These are phyloP conservation scores for Russula olivacea DNA, from an alignment of 768 basidiomycete genomes.

Conservation along the genomic window DNA sequence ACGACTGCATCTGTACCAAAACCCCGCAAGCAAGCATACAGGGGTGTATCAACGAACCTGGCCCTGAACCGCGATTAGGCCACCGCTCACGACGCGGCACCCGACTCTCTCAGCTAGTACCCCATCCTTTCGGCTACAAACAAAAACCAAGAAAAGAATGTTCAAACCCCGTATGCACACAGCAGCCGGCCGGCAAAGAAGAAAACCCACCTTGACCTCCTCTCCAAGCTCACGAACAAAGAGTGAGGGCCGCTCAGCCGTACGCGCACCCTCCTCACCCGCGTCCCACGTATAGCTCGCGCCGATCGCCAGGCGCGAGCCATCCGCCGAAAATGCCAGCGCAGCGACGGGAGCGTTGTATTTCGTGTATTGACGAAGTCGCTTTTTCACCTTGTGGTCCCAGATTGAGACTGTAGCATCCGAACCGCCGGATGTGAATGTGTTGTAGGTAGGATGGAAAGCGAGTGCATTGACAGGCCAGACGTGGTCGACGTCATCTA, in stretches of 20 bases:
- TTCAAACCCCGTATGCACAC: not conserved
- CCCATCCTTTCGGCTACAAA: conserved; percentile 16
- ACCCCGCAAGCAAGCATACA: not conserved
- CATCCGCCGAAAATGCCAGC: conserved; percentile 78
- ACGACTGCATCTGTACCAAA: not conserved
- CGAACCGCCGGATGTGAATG: conserved; percentile 92
- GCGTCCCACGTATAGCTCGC: conserved; percentile 90
- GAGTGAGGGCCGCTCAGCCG: conserved; percentile 43
- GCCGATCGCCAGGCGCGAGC: conserved; percentile 75
- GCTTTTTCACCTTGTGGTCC: conserved; percentile 96
- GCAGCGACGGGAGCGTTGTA: conserved; percentile 70
- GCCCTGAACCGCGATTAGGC: not conserved
- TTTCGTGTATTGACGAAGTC: conserved; percentile 84
- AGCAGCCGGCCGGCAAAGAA: not conserved
- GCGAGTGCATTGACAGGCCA: conserved; percentile 95
- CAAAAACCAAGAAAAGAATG: not conserved
- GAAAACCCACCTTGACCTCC: conserved; percentile 67
- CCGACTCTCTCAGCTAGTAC: not conserved
- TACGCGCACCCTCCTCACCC: conserved; percentile 65
- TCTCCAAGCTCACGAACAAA: conserved; percentile 60
- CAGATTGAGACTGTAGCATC: conserved; percentile 93
- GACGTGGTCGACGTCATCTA: conserved; percentile 89
- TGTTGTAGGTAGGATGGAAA: conserved; percentile 92
- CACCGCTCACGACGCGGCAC: not conserved
- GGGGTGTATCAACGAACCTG: not conserved